Percentiles rank a stretch among this genome's conserved stretches.
phyloP scores from a whole-genome alignment of 345 rosid genomes.

The Populus nigra region DNA sequence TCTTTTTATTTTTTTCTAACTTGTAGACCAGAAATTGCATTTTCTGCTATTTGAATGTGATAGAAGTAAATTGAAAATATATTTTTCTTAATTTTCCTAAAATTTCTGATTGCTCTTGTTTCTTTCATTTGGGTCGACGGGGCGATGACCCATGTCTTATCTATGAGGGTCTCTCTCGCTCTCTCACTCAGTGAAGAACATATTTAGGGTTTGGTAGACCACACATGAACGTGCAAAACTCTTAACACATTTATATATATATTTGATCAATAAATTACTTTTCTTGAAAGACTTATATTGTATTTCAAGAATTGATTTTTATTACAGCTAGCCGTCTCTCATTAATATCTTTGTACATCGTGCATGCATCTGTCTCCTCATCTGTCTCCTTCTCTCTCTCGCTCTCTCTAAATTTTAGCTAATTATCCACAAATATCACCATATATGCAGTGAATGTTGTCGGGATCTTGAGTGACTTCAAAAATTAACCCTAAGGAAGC shows the following conservation, averaged over 20 bases:
- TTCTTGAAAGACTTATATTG: slow-evolving; percentile 36
- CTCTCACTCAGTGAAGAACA: neutral
- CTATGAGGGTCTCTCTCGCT: neutral
- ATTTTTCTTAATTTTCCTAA: neutral
- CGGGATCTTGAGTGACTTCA: too few relatives aligned
- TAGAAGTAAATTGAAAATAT: neutral
- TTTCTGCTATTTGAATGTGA: neutral
- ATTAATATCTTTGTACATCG: neutral
- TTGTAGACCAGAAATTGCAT: neutral
- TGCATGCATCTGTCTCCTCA: neutral
- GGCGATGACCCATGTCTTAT: neutral
- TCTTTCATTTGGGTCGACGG: slow-evolving; percentile 6
- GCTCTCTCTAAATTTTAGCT: too few relatives aligned
- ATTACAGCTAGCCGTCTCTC: slow-evolving; percentile 6
- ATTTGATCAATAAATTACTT: slow-evolving; percentile 21
- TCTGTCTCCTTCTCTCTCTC: neutral
- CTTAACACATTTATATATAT: neutral
- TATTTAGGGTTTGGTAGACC: slow-evolving; percentile 27
- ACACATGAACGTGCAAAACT: slow-evolving; percentile 26
- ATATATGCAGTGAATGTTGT: too few relatives aligned
- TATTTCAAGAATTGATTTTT: neutral
- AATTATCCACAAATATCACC: too few relatives aligned
- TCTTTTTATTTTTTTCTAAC: neutral
- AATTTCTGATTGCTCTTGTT: neutral
- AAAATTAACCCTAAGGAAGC: too few relatives aligned